Evolutionary conservation across 495 filamentous ascomycete species (phyloP).

Genomic region (Neurospora cerealis): DNA sequence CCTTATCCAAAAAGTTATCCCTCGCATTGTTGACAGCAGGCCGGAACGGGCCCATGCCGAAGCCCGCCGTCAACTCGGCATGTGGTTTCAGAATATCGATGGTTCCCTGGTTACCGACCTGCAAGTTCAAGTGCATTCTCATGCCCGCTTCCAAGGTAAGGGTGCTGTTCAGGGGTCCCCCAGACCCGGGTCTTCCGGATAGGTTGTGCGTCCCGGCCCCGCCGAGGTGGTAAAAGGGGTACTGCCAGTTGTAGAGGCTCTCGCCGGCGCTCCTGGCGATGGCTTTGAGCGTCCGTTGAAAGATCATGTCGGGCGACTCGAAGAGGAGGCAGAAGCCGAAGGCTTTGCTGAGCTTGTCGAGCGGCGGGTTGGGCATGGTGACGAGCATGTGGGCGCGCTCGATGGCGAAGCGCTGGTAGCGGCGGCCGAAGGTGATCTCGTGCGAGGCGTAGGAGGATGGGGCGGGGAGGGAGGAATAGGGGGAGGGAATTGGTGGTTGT

Average conservation of each 20-base stretch:
- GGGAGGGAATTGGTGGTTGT: not conserved
- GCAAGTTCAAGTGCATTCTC: slow-evolving; percentile 1
- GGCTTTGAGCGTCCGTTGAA: slow-evolving; percentile 31
- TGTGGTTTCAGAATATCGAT: slow-evolving; percentile 23
- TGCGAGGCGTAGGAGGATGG: slow-evolving; percentile 43
- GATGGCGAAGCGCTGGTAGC: slow-evolving; percentile 54
- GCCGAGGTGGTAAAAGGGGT: slow-evolving; percentile 56
- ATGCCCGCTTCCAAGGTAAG: not conserved
- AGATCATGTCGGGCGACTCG: slow-evolving; percentile 39
- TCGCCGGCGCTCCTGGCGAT: slow-evolving; percentile 34
- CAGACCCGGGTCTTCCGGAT: not conserved
- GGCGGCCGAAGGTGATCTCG: slow-evolving; percentile 61
- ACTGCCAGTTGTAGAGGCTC: slow-evolving; percentile 47
- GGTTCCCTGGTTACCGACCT: slow-evolving; percentile 24
- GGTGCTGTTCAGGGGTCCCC: not conserved
- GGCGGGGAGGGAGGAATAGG: slow-evolving; percentile 21
- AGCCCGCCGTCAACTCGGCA: slow-evolving; percentile 19
- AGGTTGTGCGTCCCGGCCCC: slow-evolving; percentile 49
- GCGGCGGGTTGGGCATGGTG: slow-evolving; percentile 40
- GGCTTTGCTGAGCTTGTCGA: slow-evolving; percentile 39
- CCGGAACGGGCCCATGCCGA: slow-evolving; percentile 32
- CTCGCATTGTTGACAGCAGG: slow-evolving; percentile 12
- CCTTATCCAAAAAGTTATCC: slow-evolving; percentile 22
- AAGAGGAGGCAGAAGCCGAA: slow-evolving; percentile 59
- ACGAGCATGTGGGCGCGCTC: slow-evolving; percentile 58